These are phyloP conservation scores for Cucurbita maxima DNA, from an alignment of 306 rosid species.

Conservation along the genomic window DNA sequence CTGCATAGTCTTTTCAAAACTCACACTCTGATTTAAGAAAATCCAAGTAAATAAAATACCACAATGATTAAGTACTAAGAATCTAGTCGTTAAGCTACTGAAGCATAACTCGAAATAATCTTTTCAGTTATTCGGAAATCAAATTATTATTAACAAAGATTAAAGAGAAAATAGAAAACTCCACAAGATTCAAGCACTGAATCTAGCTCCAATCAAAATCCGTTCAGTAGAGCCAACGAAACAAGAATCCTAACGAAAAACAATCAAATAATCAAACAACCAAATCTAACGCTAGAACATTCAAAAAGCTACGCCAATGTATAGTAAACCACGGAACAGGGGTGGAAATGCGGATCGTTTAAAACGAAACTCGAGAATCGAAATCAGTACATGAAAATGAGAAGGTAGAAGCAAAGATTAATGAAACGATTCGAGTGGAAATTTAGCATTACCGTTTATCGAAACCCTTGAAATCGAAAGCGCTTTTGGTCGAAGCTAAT, in stretches of 20 bases:
- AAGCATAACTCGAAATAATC: not conserved
- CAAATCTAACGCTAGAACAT: not conserved
- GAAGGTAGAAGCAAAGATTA: not conserved
- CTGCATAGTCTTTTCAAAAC: not conserved
- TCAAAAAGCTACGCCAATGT: not conserved
- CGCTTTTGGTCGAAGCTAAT: not conserved
- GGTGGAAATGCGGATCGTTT: not conserved
- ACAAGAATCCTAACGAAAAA: not conserved
- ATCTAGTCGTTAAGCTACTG: not conserved
- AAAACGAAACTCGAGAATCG: not conserved
- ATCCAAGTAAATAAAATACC: not conserved
- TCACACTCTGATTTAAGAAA: not conserved
- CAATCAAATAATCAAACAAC: not conserved
- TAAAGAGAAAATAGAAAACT: not conserved
- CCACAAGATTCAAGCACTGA: not conserved
- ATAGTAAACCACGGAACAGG: not conserved
- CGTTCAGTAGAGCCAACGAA: not conserved
- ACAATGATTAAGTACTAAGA: not conserved
- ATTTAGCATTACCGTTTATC: not conserved
- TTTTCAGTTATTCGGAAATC: not conserved
- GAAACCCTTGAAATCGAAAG: slow-evolving; percentile 1
- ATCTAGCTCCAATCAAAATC: not conserved
- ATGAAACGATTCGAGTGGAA: not conserved
- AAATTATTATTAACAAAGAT: not conserved
- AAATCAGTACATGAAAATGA: not conserved